A percentile compares a stretch with the other conserved stretches of the same genome.
phyloP scores from a whole-genome alignment of 352 stramenopile genomes.

The Globisporangium radiosum region DNA sequence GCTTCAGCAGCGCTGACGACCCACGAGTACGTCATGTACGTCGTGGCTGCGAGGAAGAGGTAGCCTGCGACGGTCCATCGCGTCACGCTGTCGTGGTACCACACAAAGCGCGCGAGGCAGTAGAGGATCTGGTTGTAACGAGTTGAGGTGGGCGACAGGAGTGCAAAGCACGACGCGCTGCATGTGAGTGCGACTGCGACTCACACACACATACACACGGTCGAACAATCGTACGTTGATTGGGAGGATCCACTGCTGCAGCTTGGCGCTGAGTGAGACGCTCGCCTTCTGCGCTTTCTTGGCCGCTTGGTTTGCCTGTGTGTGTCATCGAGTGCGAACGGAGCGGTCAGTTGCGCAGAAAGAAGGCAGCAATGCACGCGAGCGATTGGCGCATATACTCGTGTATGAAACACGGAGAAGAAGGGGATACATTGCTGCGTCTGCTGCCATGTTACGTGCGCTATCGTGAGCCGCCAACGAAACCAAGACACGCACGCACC shows the following conservation, averaged over 20 bases:
- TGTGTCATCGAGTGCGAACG: not conserved
- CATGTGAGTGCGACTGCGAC: not conserved
- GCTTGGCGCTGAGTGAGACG: conserved; percentile 53
- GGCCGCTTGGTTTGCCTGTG: conserved; percentile 74
- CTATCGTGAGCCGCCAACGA: too few species aligned
- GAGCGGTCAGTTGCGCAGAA: not conserved
- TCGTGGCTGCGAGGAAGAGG: conserved; percentile 50
- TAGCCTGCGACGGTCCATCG: conserved; percentile 68
- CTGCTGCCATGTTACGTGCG: too few species aligned
- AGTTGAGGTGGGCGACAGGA: too few species aligned
- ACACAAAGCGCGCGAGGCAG: conserved; percentile 70
- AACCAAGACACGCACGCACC: too few species aligned
- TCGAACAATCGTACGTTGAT: conserved; percentile 42
- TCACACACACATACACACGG: too few species aligned
- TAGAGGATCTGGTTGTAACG: conserved; percentile 37
- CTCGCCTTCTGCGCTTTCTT: conserved; percentile 79
- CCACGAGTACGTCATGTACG: conserved; percentile 80
- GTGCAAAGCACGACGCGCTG: not conserved
- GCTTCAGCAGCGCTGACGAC: conserved; percentile 70
- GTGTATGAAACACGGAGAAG: too few species aligned
- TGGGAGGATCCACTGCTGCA: conserved; percentile 75
- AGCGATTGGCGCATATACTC: too few species aligned
- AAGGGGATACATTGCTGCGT: too few species aligned
- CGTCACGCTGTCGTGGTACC: conserved; percentile 58
- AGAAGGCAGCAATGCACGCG: not conserved